Base-by-base conservation (phyloP, 768 basidiomycete genomes). In the Auricularia auricula-judae region DNA sequence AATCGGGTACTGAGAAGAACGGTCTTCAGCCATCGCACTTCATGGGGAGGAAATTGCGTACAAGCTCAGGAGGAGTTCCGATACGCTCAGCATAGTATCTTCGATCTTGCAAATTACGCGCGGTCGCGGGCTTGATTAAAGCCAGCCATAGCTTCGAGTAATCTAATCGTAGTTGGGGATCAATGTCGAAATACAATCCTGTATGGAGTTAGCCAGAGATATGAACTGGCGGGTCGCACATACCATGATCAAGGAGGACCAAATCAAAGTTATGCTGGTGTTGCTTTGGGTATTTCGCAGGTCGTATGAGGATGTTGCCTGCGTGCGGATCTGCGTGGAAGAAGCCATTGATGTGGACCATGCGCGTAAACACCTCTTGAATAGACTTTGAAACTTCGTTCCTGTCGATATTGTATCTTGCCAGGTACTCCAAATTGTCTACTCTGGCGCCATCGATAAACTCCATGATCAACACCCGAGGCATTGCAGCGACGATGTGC, bases 231-330 rank as follows among this genome's bases (percentile, higher is more conserved):
- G 12, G 2, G 12, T 7, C 7, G 12, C 70, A 63, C 77, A 70
- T 4, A 69, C 79, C 96, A 68, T 98, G 95, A 71, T 99, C 97
- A 66, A 99, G 79, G 1, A 98, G 81, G 33, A 92, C 94, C 62
- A 98, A 89, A 72, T 99, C 97, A 69, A 98, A 98, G 72, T 98
- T 98, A 76, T 91, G 91, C 0, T 92, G 91, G 8, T 91, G 93
- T 65, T 78, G 81, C 1, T 91, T 89, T 3, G 66, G 68, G 16
- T 71, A 67, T 5, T 82, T 81, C 4, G 88, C 83, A 1, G 89
- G 86, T 64, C 97, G 85, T 58, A 99, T 97, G 35, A 98, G 79
- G 33, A 99, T 79, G 73, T 98, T 98, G 3, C 95, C 95, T 83
- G 88, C 86, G 74, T 96, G 95, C 36, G 93, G 92, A 71, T 96